Conservation (phyloP, 1,139 yeast genomes). For the Debaryomyces robertsiae region DNA sequence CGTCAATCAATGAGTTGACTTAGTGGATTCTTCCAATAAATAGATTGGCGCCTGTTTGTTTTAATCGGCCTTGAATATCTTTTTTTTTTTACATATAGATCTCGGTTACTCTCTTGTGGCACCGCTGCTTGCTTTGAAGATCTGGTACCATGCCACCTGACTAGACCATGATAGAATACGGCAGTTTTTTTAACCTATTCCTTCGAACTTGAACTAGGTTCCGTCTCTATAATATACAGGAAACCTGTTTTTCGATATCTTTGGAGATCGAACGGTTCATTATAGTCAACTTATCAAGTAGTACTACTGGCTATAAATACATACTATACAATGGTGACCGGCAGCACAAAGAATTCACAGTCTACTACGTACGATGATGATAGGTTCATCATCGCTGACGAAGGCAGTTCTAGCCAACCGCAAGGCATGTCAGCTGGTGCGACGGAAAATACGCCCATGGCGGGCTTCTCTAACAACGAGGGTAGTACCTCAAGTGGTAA, state of each 20-base stretch:
- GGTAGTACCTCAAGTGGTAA: not conserved
- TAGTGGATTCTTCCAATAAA: not conserved
- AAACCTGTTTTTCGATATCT: not conserved
- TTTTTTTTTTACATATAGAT: too few relatives aligned
- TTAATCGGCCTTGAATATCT: too few relatives aligned
- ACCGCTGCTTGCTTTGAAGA: too few relatives aligned
- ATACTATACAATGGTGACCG: constrained; percentile 11
- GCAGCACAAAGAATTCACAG: constrained; percentile 14
- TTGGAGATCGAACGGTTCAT: too few relatives aligned
- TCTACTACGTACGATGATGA: constrained; percentile 22
- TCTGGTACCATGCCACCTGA: too few relatives aligned
- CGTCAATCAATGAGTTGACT: constrained; percentile 3
- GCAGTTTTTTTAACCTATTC: too few relatives aligned
- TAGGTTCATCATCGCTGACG: constrained; percentile 33
- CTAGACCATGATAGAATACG: too few relatives aligned
- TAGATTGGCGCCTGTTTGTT: too few relatives aligned
- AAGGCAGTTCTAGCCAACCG: constrained; percentile 15
- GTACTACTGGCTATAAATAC: too few relatives aligned
- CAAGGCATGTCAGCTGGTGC: constrained; percentile 6
- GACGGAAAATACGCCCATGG: constrained; percentile 5
- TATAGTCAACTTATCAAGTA: too few relatives aligned
- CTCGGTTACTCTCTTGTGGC: too few relatives aligned
- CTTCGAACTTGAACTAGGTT: too few relatives aligned
- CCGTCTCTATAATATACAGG: not conserved
- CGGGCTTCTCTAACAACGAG: constrained; percentile 5